Conservation (phyloP, 768 basidiomycete genomes). For the Serendipita sp. region DNA sequence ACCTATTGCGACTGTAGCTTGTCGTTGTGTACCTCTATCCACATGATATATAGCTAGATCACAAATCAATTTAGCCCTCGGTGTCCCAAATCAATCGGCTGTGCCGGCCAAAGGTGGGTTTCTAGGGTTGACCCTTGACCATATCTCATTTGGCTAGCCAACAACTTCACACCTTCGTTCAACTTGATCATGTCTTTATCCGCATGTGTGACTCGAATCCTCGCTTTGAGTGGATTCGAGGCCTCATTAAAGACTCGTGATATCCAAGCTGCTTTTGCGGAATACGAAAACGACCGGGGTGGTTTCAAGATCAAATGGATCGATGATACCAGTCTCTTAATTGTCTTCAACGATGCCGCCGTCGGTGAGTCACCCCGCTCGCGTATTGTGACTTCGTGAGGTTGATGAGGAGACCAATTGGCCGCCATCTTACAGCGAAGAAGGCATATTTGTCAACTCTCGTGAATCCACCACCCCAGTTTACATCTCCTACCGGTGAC, state of each 20-base stretch:
- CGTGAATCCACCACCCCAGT: conserved; percentile 60
- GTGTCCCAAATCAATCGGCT: too few relatives aligned
- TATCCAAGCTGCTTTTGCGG: conserved; percentile 71
- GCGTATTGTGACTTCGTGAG: background rate
- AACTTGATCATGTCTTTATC: conserved; percentile 19
- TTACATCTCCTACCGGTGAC: conserved; percentile 35
- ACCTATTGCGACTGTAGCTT: background rate
- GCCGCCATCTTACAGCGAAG: conserved; percentile 46
- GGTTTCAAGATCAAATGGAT: conserved; percentile 99
- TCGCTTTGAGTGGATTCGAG: conserved; percentile 81
- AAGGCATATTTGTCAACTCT: conserved; percentile 86
- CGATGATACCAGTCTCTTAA: conserved; percentile 88
- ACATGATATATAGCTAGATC: too few relatives aligned
- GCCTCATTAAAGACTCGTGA: conserved; percentile 97
- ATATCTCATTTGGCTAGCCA: too few relatives aligned
- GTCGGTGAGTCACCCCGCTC: conserved; percentile 47
- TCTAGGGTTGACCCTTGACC: too few relatives aligned
- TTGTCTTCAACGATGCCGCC: conserved; percentile 84
- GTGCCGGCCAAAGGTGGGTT: too few relatives aligned
- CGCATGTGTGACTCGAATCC: conserved; percentile 90
- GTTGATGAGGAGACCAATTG: background rate
- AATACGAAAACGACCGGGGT: conserved; percentile 35
- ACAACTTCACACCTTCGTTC: background rate
- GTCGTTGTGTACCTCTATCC: background rate
- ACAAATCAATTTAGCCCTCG: too few relatives aligned